Evolutionary conservation across 2,329 filamentous ascomycete genomes (phyloP).

Genomic region (Cladophialophora psammophila): DNA sequence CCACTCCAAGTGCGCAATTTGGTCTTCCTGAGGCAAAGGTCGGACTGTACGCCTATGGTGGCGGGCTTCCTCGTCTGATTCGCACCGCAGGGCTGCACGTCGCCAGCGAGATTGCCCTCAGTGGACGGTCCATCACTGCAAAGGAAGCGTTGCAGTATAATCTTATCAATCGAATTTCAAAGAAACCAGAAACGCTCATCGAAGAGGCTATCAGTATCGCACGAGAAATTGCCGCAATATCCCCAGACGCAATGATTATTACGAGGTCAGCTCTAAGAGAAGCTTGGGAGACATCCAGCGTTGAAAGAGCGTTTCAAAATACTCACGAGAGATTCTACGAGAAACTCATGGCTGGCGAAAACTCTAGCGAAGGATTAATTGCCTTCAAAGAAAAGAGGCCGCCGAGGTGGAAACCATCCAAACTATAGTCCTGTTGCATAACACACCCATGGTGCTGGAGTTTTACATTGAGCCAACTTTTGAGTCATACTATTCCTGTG

Average conservation of each 20-base stretch:
- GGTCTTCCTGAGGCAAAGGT: slow-evolving; percentile 73
- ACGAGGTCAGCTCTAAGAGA: slow-evolving; percentile 72
- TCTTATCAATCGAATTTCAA: slow-evolving; percentile 58
- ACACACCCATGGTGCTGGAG: background rate
- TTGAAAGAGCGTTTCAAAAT: slow-evolving; percentile 66
- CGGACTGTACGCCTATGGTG: slow-evolving; percentile 73
- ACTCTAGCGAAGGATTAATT: slow-evolving; percentile 74
- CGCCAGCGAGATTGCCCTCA: slow-evolving; percentile 75
- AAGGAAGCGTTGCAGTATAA: slow-evolving; percentile 69
- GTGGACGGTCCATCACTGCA: slow-evolving; percentile 66
- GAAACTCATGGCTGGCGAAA: slow-evolving; percentile 54
- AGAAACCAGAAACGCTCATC: slow-evolving; percentile 37
- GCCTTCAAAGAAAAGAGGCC: slow-evolving; percentile 79
- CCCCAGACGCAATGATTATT: slow-evolving; percentile 76
- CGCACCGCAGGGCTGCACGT: slow-evolving; percentile 70
- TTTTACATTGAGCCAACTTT: background rate
- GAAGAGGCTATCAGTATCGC: slow-evolving; percentile 56
- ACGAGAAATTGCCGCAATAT: slow-evolving; percentile 66
- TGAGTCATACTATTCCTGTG: too few species aligned
- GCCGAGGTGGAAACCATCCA: slow-evolving; percentile 67
- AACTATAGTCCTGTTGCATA: slow-evolving; percentile 46
- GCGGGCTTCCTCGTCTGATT: slow-evolving; percentile 71
- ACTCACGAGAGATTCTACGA: slow-evolving; percentile 18
- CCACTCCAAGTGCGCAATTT: slow-evolving; percentile 64
- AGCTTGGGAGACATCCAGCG: slow-evolving; percentile 73